phyloP scores from a whole-genome alignment of 345 rosid genomes.

The Linum lewisii region DNA sequence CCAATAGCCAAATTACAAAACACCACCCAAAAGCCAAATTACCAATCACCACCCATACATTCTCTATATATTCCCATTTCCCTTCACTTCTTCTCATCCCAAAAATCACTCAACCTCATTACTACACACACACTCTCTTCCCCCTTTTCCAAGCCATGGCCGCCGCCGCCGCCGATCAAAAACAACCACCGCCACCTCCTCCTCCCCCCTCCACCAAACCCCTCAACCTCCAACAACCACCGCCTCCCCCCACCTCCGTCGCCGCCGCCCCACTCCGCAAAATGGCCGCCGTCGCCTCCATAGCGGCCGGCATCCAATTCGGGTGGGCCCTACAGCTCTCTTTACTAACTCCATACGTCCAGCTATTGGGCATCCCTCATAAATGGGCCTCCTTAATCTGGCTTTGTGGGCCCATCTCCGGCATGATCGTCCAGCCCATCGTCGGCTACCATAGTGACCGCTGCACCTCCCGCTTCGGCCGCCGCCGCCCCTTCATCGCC shows the following conservation, averaged over 20 bases:
- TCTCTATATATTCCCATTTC: not conserved
- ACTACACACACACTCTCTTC: not conserved
- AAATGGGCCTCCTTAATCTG: slow-evolving; percentile 78
- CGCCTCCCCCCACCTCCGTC: not conserved
- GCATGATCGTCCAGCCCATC: slow-evolving; percentile 77
- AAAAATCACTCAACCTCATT: not conserved
- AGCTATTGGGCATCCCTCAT: slow-evolving; percentile 76
- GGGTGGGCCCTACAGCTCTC: slow-evolving; percentile 96
- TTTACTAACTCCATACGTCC: slow-evolving; percentile 76
- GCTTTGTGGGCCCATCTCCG: slow-evolving; percentile 92
- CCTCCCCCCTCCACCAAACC: not conserved
- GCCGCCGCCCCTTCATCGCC: slow-evolving; percentile 79
- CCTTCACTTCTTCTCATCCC: not conserved
- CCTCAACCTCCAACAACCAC: not conserved
- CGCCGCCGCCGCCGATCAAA: slow-evolving; percentile 1
- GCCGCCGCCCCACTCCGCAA: slow-evolving; percentile 23
- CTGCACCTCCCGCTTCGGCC: slow-evolving; percentile 65
- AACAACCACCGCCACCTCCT: not conserved
- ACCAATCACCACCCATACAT: not conserved
- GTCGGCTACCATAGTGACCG: slow-evolving; percentile 82
- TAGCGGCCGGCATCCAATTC: slow-evolving; percentile 85
- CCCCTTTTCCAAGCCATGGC: not conserved
- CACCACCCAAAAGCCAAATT: not conserved
- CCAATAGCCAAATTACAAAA: too few relatives aligned
- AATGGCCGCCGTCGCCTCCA: slow-evolving; percentile 53